Evolutionary conservation across 1,139 yeast species (phyloP).

Genomic region (Kodamaea derodonti): DNA sequence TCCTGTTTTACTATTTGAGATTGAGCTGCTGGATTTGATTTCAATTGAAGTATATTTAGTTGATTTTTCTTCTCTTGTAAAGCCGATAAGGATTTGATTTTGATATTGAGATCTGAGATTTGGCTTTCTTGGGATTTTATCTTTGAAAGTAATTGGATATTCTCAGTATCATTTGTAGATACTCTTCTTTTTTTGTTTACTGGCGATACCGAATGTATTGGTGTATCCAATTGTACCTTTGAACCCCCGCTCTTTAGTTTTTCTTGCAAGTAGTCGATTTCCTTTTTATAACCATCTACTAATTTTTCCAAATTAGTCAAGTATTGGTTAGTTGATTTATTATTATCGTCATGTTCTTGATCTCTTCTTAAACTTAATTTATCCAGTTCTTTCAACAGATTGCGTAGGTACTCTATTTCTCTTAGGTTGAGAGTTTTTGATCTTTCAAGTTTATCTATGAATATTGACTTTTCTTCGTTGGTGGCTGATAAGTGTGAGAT

Average conservation of each 20-base stretch:
- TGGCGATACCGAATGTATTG: conserved; percentile 1
- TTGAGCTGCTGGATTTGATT: conserved; percentile 62
- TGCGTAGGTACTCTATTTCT: conserved; percentile 59
- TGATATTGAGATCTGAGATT: conserved; percentile 25
- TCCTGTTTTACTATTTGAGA: conserved; percentile 62
- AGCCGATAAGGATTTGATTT: conserved; percentile 25
- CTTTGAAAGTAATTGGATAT: conserved; percentile 35
- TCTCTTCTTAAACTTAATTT: conserved; percentile 20
- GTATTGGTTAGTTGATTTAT: conserved; percentile 29
- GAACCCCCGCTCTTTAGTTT: conserved; percentile 5
- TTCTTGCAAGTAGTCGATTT: conserved; percentile 39
- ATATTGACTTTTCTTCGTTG: conserved; percentile 25
- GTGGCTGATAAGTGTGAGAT: conserved; percentile 21
- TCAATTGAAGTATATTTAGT: conserved; percentile 56
- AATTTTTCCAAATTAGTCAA: conserved; percentile 44
- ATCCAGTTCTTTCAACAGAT: conserved; percentile 34
- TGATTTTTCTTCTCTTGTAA: conserved; percentile 30
- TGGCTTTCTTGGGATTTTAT: conserved; percentile 33
- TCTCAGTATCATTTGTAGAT: conserved; percentile 31
- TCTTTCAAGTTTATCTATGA: conserved; percentile 45
- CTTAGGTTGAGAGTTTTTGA: conserved; percentile 53
- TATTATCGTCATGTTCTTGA: conserved; percentile 14
- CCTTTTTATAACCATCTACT: conserved; percentile 56
- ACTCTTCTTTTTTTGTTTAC: conserved; percentile 22
- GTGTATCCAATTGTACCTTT: conserved; percentile 11